Evolutionary conservation across 352 stramenopile genomes (phyloP).

Genomic region (Phytophthora litchii): DNA sequence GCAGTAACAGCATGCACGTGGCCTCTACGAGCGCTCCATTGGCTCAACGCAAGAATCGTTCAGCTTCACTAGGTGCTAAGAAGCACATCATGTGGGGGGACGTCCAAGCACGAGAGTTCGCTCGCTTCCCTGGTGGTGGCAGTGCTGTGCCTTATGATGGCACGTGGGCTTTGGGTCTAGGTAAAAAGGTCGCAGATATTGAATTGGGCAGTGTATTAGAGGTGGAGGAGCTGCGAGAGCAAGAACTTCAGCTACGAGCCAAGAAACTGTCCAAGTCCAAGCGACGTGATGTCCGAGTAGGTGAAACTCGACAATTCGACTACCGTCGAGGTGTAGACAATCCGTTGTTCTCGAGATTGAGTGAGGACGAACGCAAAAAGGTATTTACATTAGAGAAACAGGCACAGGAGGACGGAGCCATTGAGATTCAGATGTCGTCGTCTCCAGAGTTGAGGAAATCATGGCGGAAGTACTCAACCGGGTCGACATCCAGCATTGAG

Average conservation of each 20-base stretch:
- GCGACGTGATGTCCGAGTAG: conserved; percentile 53
- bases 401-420: conserved; percentile 25
- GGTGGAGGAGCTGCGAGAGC: conserved; percentile 57
- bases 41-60: conserved; percentile 59
- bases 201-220: conserved; percentile 74
- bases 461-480: conserved; percentile 43
- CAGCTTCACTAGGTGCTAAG: conserved; percentile 57
- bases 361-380: conserved; percentile 69
- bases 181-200: conserved; percentile 62
- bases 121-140: conserved; percentile 78
- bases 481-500: conserved; percentile 28
- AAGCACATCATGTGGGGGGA: conserved; percentile 84
- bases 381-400: conserved; percentile 59
- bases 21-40: conserved; percentile 28
- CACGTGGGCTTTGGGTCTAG: conserved; percentile 81
- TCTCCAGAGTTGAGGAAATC: conserved; percentile 28
- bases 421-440: conserved; percentile 36
- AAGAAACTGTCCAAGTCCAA: conserved; percentile 72
- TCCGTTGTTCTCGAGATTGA: conserved; percentile 77
- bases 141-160: conserved; percentile 80
- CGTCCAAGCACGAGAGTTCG: conserved; percentile 75
- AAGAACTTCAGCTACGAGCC: conserved; percentile 57
- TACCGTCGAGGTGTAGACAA: conserved; percentile 76
- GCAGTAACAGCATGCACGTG: conserved; percentile 74
- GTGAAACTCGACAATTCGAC: conserved; percentile 85